phyloP scores from a whole-genome alignment of 1,284 basidiomycete genomes.

The Fomitopsis betulina region DNA sequence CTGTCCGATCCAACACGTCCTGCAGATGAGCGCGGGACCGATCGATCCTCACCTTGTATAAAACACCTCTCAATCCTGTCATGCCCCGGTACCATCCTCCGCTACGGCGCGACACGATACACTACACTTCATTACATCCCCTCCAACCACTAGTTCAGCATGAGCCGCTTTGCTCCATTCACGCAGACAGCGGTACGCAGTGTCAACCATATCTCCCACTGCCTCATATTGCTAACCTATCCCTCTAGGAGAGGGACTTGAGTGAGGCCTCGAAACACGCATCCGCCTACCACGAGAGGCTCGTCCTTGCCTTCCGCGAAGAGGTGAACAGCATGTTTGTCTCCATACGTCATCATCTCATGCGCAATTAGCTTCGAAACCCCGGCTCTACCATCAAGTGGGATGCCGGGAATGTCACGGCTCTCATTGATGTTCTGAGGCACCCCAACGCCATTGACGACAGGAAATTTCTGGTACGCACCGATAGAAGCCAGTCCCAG shows the following conservation, averaged over 20 bases:
- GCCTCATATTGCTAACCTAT: not conserved
- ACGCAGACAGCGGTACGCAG: constrained; percentile 2
- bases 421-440: constrained; percentile 46
- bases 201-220: not conserved
- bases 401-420: constrained; percentile 33
- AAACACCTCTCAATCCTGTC: not conserved
- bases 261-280: not conserved
- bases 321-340: constrained; percentile 30
- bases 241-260: not conserved
- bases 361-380: constrained; percentile 37
- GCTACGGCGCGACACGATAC: not conserved
- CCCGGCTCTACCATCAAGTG: constrained; percentile 29
- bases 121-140: not conserved
- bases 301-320: constrained; percentile 40
- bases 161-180: constrained; percentile 4
- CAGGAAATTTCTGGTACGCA: constrained; percentile 50
- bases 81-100: not conserved
- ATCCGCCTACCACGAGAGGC: constrained; percentile 22
- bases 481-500: constrained; percentile 10
- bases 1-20: not conserved
- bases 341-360: not conserved
- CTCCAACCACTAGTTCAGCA: not conserved
- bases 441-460: constrained; percentile 65
- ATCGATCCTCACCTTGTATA: not conserved
- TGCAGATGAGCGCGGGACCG: constrained; percentile 1